These are phyloP conservation scores for Cladobotryum protrusum DNA, from an alignment of 2,329 filamentous ascomycete genomes.

Conservation along the genomic window DNA sequence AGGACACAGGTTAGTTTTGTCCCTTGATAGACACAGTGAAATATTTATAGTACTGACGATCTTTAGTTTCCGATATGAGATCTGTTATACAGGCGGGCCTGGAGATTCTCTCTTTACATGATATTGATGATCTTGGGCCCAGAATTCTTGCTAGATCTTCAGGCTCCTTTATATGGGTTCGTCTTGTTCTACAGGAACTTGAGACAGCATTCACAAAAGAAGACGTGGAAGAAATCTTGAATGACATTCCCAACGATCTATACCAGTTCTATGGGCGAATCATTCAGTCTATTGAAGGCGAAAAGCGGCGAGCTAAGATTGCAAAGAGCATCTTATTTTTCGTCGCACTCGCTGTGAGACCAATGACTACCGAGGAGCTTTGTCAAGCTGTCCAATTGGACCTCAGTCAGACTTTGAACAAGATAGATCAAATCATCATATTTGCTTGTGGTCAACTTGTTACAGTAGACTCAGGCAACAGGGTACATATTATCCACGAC, in stretches of 20 bases:
- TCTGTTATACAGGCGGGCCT: background rate
- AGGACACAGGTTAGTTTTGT: slow-evolving; percentile 3
- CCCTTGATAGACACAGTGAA: background rate
- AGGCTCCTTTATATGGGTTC: slow-evolving; percentile 3
- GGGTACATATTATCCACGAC: slow-evolving; percentile 7
- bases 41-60: background rate
- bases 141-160: slow-evolving; percentile 6
- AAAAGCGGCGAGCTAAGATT: slow-evolving; percentile 1
- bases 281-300: background rate
- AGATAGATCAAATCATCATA: slow-evolving; percentile 1
- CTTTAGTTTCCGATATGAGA: slow-evolving; percentile 1
- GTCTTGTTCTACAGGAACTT: slow-evolving; percentile 7
- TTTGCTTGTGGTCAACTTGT: slow-evolving; percentile 2
- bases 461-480: background rate
- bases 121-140: background rate
- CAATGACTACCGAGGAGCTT: slow-evolving; percentile 2
- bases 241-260: background rate
- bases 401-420: background rate
- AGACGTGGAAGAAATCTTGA: background rate
- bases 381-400: slow-evolving; percentile 3
- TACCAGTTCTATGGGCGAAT: slow-evolving; percentile 1
- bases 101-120: background rate
- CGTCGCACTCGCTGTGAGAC: slow-evolving; percentile 3
- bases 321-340: slow-evolving; percentile 4
- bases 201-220: slow-evolving; percentile 5